These are phyloP conservation scores for Neoarthrinium moseri DNA, from an alignment of 2,329 filamentous ascomycete genomes.

Conservation along the genomic window DNA sequence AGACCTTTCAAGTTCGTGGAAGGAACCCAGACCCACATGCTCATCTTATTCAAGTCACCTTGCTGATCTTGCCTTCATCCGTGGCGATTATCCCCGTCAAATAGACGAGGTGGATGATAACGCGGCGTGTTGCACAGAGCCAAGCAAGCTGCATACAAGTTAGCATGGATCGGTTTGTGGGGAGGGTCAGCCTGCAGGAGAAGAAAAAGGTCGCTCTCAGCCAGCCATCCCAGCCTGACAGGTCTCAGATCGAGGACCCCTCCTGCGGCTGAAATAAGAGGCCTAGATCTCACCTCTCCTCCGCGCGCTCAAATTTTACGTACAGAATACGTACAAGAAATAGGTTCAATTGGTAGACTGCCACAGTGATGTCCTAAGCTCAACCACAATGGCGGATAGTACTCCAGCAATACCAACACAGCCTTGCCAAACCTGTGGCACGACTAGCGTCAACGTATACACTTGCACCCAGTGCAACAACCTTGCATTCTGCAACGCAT, in stretches of 20 bases:
- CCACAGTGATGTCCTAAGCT: neutral
- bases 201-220: neutral
- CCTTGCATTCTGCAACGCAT: conserved; percentile 7
- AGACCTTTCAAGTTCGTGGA: too few relatives aligned
- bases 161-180: neutral
- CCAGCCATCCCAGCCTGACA: neutral
- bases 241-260: neutral
- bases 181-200: neutral
- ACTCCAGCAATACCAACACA: conserved; percentile 1
- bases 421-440: conserved; percentile 8
- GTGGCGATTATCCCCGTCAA: neutral
- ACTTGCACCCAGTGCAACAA: conserved; percentile 9
- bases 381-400: conserved; percentile 3
- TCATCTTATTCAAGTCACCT: neutral
- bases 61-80: conserved; percentile 2
- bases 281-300: neutral
- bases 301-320: conserved; percentile 4
- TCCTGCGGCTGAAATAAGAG: conserved; percentile 10
- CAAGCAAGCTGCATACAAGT: conserved; percentile 1
- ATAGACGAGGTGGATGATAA: conserved; percentile 1
- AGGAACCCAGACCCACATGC: too few relatives aligned
- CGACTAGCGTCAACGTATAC: conserved; percentile 2
- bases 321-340: conserved; percentile 6
- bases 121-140: conserved; percentile 1
- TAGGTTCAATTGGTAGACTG: neutral